These are phyloP conservation scores for Henckelia pumila DNA, from an alignment of 257 asterid species.

Conservation along the genomic window DNA sequence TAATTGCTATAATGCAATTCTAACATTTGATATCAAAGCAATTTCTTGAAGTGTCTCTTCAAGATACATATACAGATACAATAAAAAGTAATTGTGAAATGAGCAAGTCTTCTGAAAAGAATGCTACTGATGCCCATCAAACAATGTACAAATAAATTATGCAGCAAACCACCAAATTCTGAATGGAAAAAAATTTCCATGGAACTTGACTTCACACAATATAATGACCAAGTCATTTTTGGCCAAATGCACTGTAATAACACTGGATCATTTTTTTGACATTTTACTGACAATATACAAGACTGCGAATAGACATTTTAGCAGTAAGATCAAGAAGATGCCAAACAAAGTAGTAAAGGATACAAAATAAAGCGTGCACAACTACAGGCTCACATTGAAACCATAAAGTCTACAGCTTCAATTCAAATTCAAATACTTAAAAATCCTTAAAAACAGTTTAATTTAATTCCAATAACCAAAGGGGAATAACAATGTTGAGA, in stretches of 20 bases:
- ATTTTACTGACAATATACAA: conserved; percentile 3
- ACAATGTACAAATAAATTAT: neutral
- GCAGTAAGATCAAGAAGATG: conserved; percentile 10
- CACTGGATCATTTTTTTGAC: no score
- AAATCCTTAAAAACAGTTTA: neutral
- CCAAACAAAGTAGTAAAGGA: conserved; percentile 1
- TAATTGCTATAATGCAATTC: no score
- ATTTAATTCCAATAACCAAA: neutral
- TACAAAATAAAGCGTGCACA: neutral
- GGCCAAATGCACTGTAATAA: neutral
- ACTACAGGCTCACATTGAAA: neutral
- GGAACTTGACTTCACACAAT: neutral
- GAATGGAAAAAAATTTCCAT: neutral
- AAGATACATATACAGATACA: neutral
- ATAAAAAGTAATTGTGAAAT: neutral
- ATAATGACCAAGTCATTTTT: neutral
- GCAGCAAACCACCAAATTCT: neutral
- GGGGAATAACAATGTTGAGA: neutral
- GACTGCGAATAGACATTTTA: neutral
- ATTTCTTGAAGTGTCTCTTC: neutral
- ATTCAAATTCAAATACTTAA: no score
- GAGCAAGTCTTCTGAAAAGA: neutral
- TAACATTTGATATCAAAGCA: neutral
- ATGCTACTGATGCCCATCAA: neutral
- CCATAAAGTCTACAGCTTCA: neutral